Evolutionary conservation across 2,329 filamentous ascomycete genomes (phyloP).

Genomic region (Penicillium sp.): DNA sequence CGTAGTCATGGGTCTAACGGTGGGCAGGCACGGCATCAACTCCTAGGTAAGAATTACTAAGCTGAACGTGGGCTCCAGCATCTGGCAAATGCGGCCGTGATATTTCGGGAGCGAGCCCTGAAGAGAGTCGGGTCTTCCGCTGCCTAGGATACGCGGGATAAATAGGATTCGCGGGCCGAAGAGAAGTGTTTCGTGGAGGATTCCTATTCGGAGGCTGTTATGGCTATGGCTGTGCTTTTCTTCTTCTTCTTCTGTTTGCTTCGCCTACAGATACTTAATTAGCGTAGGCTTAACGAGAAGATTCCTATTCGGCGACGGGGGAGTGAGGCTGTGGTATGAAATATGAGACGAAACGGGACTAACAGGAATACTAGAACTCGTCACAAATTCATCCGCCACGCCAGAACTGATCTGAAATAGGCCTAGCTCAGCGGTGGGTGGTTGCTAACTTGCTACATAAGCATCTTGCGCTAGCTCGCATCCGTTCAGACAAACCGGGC

Average conservation of each 20-base stretch:
- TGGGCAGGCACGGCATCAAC: neutral
- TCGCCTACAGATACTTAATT: too few relatives aligned
- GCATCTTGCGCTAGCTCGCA: slow-evolving; percentile 15
- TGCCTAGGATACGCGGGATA: neutral
- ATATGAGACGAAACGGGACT: neutral
- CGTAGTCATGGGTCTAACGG: neutral
- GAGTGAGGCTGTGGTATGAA: too few relatives aligned
- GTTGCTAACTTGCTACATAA: slow-evolving; percentile 15
- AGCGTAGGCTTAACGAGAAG: too few relatives aligned
- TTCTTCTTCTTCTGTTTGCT: too few relatives aligned
- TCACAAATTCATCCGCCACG: neutral
- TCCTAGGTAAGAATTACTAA: neutral
- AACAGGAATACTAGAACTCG: neutral
- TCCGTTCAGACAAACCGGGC: neutral
- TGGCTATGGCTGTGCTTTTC: too few relatives aligned
- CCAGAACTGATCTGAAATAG: neutral
- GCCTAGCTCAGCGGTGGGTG: neutral
- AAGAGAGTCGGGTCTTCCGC: neutral
- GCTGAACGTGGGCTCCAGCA: neutral
- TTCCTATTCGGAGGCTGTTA: too few relatives aligned
- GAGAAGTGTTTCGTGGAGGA: too few relatives aligned
- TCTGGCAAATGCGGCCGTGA: neutral
- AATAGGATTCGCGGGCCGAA: too few relatives aligned
- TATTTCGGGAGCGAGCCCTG: neutral
- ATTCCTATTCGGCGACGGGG: too few relatives aligned